A percentile compares a stretch with the other conserved stretches of the same genome.
These are phyloP conservation scores for Aegilops tauschii DNA, from an alignment of 176 grass and related monocot species.

Conservation along the genomic window DNA sequence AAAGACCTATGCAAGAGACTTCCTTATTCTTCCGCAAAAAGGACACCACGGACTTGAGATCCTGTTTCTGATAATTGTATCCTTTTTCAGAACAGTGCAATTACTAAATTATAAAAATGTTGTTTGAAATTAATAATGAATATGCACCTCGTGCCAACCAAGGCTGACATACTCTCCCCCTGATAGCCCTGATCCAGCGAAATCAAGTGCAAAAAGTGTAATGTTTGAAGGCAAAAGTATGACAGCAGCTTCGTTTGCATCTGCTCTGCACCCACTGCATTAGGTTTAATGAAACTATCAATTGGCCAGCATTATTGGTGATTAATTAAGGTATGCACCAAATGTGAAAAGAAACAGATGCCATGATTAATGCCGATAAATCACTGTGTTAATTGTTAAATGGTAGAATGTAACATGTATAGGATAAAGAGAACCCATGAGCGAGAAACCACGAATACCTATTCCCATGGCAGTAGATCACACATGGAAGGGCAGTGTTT, in stretches of 20 bases:
- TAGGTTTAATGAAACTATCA: conserved; percentile 26
- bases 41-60: conserved; percentile 84
- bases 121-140: conserved; percentile 12
- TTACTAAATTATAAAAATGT: conserved; percentile 3
- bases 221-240: conserved; percentile 99
- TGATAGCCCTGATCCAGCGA: conserved; percentile 94
- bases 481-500: conserved; percentile 82
- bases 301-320: background rate
- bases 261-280: conserved; percentile 98
- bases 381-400: conserved; percentile 7
- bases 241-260: conserved; percentile 98
- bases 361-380: conserved; percentile 4
- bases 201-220: conserved; percentile 94
- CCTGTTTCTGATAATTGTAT: conserved; percentile 68
- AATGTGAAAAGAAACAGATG: conserved; percentile 3
- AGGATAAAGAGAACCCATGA: conserved; percentile 9
- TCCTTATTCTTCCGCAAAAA: conserved; percentile 83
- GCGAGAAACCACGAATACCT: conserved; percentile 41
- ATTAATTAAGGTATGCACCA: background rate
- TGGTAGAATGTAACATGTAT: too few species aligned
- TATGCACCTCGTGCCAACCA: conserved; percentile 96
- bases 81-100: conserved; percentile 22
- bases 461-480: conserved; percentile 98
- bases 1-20: conserved; percentile 95
- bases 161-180: conserved; percentile 95